A percentile compares a stretch with the other conserved stretches of the same genome.
phyloP scores from a whole-genome alignment of 495 filamentous ascomycete species.

The Talaromyces borbonicus region DNA sequence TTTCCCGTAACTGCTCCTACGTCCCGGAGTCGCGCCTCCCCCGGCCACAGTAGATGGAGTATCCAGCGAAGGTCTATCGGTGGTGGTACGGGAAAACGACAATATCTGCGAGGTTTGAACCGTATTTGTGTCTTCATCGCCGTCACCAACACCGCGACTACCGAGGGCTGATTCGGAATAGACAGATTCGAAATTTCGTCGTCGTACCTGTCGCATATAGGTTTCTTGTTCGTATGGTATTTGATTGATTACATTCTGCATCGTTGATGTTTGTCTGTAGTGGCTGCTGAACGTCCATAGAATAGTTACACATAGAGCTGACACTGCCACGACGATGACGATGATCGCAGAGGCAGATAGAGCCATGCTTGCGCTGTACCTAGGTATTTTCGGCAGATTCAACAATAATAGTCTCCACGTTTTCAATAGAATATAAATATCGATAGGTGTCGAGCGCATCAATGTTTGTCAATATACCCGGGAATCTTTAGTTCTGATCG shows the following conservation, averaged over 20 bases:
- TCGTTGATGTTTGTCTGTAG: constrained; percentile 1
- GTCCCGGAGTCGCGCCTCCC: not conserved
- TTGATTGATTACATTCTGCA: not conserved
- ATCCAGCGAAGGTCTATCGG: not conserved
- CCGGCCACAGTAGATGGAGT: not conserved
- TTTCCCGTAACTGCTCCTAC: not conserved
- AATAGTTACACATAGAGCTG: not conserved
- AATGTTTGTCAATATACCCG: too few species aligned
- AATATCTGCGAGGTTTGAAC: not conserved
- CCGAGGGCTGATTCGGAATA: not conserved
- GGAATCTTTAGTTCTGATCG: too few species aligned
- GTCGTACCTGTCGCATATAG: constrained; percentile 9
- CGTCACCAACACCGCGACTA: not conserved
- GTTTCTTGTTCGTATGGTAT: constrained; percentile 6
- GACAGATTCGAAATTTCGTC: constrained; percentile 3
- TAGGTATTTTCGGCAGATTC: too few species aligned
- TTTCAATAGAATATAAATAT: not conserved
- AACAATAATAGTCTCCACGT: not conserved
- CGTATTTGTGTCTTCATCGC: not conserved
- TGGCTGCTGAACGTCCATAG: constrained; percentile 4
- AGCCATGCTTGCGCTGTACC: not conserved
- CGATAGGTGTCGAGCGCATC: not conserved
- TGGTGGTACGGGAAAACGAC: not conserved
- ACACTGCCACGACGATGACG: constrained; percentile 1
- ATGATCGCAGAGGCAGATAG: constrained; percentile 2